A percentile compares a stretch with the other conserved stretches of the same genome.
Evolutionary conservation across 108 stramenopile species (phyloP).

Genomic region (Discostella pseudostelligera): DNA sequence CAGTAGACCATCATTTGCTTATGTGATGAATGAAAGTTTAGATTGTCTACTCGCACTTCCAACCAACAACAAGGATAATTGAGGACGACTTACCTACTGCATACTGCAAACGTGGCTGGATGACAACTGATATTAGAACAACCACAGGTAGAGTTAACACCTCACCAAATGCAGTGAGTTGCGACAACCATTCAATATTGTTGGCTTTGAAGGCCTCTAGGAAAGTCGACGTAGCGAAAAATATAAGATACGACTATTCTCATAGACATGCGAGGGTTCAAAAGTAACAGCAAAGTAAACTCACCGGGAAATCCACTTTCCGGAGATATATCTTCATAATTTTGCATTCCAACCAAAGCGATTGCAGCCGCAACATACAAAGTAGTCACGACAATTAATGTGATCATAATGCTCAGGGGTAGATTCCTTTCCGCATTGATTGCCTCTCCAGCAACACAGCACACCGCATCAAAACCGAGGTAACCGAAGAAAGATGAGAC

Average conservation of each 20-base stretch:
- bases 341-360: slow-evolving; percentile 82
- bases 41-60: neutral
- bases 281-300: neutral
- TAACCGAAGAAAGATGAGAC: slow-evolving; percentile 88
- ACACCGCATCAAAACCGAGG: slow-evolving; percentile 91
- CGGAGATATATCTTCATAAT: slow-evolving; percentile 48
- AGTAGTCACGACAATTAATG: slow-evolving; percentile 65
- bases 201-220: slow-evolving; percentile 37
- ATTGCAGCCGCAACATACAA: slow-evolving; percentile 76
- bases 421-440: slow-evolving; percentile 75
- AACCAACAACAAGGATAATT: neutral
- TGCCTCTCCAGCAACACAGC: slow-evolving; percentile 84
- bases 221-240: neutral
- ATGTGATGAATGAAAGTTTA: slow-evolving; percentile 14
- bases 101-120: slow-evolving; percentile 85
- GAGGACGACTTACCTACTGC: slow-evolving; percentile 36
- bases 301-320: slow-evolving; percentile 51
- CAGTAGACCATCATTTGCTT: slow-evolving; percentile 87
- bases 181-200: slow-evolving; percentile 42
- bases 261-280: neutral
- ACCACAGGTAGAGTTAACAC: slow-evolving; percentile 88
- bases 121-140: slow-evolving; percentile 85
- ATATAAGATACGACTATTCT: neutral
- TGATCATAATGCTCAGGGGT: slow-evolving; percentile 75
- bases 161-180: slow-evolving; percentile 70